Evolutionary conservation across 2,329 filamentous ascomycete genomes (phyloP), one percentile per base, ranked within the genome.

Genomic region (Cladorrhinum sp.): DNA sequence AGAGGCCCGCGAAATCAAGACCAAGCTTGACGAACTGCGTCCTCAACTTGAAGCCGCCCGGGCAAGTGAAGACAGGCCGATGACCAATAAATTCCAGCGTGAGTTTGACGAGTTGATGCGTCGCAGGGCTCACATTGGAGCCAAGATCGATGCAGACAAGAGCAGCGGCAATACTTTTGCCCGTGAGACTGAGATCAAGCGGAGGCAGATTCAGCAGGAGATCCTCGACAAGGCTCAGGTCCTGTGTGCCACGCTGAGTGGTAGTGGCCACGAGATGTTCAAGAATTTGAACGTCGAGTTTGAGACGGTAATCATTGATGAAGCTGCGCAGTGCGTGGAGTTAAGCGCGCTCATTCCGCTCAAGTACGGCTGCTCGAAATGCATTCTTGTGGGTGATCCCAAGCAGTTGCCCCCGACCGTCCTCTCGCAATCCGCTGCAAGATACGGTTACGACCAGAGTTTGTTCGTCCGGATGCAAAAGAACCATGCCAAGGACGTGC

Each of bases 381-480:
- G 95, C 77, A 92, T 99, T 68, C 85, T 99, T 30, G 95, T 99
- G 28, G 95, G 95, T 77, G 95, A 99, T 78, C 95, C 95, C 0
- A 98, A 99, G 74, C 95, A 99, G 75, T 79, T 99, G 67, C 95
- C 95, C 4, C 95, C 95, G 0, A 99, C 95, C 0, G 95, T 99
- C 8, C 85, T 99, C 60, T 98, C 95, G 2, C 92, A 95, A 72
- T 93, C 93, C 68, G 95, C 95, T 3, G 91, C 93, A 14, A 86
- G 87, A 39, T 98, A 93, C 74, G 92, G 95, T 66, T 99, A 98
- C 75, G 94, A 98, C 71, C 95, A 99, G 77, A 96, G 92, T 82
- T 80, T 99, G 76, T 99, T 99, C 78, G 95, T 98, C 58, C 90
- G 95, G 33, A 99, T 99, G 94, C 95, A 98, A 73, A 87, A 88